These are phyloP conservation scores for Phytopythium helicoides DNA, from an alignment of 352 stramenopile species.

Conservation along the genomic window DNA sequence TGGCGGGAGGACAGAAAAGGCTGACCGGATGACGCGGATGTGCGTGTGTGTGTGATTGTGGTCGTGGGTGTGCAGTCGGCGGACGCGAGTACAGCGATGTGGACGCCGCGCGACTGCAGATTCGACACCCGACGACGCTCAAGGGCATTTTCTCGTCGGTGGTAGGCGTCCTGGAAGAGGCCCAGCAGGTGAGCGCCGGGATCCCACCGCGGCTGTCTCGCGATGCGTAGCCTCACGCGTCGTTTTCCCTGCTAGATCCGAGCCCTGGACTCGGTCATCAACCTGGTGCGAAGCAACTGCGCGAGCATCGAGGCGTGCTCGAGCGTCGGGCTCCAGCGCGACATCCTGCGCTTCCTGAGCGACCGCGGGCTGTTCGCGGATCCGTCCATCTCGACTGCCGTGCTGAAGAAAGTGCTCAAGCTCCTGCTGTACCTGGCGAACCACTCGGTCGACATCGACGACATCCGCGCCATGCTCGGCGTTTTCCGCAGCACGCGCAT, in stretches of 20 bases:
- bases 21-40: no score
- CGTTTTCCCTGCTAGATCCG: no score
- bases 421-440: constrained; percentile 79
- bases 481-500: constrained; percentile 75
- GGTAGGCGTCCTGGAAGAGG: constrained; percentile 59
- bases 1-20: not conserved
- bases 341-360: constrained; percentile 72
- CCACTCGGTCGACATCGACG: constrained; percentile 73
- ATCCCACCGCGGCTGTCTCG: no score
- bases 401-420: constrained; percentile 77
- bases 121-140: constrained; percentile 58
- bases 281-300: constrained; percentile 73
- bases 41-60: not conserved
- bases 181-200: constrained; percentile 40
- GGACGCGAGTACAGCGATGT: constrained; percentile 60
- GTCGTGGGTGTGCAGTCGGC: constrained; percentile 33
- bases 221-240: no score
- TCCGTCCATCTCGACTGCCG: constrained; percentile 44
- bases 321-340: constrained; percentile 62
- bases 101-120: constrained; percentile 59
- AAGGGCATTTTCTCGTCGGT: constrained; percentile 64
- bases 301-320: constrained; percentile 75
- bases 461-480: constrained; percentile 78
- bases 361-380: constrained; percentile 64
- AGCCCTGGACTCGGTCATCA: constrained; percentile 70